Conservation (phyloP, 2,329 filamentous ascomycete species). For the Nectriaceae sp. region DNA sequence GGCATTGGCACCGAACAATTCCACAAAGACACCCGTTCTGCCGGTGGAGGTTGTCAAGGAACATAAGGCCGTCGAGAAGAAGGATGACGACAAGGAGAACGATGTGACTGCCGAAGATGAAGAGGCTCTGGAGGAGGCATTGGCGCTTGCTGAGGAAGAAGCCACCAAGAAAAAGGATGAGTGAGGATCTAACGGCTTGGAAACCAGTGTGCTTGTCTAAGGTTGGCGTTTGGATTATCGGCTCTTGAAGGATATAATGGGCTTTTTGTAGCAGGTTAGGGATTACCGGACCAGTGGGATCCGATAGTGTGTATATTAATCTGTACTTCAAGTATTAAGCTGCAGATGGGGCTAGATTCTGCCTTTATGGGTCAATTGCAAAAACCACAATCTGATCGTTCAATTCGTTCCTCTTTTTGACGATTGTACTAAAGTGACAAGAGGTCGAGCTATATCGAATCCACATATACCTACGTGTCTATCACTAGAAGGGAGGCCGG, state of each 20-base stretch:
- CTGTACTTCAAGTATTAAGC: too few species aligned
- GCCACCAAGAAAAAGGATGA: constrained; percentile 1
- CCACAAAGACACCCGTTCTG: constrained; percentile 33
- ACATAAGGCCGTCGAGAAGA: constrained; percentile 30
- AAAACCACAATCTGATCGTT: too few species aligned
- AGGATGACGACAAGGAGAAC: constrained; percentile 24
- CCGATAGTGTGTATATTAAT: too few species aligned
- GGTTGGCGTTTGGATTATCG: background rate
- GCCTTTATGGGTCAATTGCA: too few species aligned
- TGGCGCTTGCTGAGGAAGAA: constrained; percentile 34
- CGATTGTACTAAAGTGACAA: too few species aligned
- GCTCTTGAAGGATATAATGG: too few species aligned
- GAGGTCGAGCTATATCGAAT: background rate
- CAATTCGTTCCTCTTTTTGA: too few species aligned
- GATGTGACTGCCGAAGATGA: constrained; percentile 40
- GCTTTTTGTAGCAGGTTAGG: too few species aligned
- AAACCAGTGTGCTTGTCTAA: background rate
- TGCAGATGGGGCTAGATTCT: too few species aligned
- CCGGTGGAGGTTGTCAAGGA: constrained; percentile 23
- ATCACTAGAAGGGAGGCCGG: background rate
- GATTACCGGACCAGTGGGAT: too few species aligned
- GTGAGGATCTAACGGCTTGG: background rate
- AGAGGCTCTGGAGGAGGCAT: constrained; percentile 38
- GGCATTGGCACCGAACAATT: constrained; percentile 55
- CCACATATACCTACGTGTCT: background rate